Evolutionary conservation across 23 red algal species (phyloP).

Genomic region (Agarophyton chilense): DNA sequence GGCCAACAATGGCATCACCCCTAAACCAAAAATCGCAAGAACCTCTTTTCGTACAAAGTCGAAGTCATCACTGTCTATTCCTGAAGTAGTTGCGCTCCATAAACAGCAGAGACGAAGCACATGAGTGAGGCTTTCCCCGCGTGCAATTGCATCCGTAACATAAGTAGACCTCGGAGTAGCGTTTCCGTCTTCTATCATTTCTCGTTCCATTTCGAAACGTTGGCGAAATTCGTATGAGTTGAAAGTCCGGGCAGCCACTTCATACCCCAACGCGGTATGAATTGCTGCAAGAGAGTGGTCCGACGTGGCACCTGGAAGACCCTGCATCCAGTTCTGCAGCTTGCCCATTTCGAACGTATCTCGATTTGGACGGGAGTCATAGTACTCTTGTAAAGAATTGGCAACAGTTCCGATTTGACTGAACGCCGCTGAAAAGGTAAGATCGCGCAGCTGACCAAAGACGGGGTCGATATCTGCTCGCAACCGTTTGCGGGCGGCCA

Average conservation of each 20-base stretch:
- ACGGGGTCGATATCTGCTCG: conserved; percentile 55
- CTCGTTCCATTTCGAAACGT: conserved; percentile 61
- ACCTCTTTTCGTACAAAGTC: conserved; percentile 57
- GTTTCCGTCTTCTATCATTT: conserved; percentile 61
- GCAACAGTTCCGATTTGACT: conserved; percentile 50
- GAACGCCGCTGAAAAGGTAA: conserved; percentile 61
- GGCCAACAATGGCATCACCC: conserved; percentile 43
- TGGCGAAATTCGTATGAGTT: conserved; percentile 47
- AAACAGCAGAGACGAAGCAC: conserved; percentile 59
- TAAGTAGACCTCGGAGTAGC: conserved; percentile 13
- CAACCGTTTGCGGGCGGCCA: conserved; percentile 34
- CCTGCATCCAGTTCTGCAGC: conserved; percentile 59
- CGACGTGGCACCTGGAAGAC: conserved; percentile 29
- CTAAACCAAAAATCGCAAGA: conserved; percentile 46
- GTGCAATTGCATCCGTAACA: conserved; percentile 46
- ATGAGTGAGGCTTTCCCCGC: conserved; percentile 39
- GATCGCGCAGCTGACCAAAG: conserved; percentile 69
- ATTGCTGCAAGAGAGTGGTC: conserved; percentile 50
- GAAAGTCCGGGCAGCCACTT: conserved; percentile 71
- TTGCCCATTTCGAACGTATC: conserved; percentile 53
- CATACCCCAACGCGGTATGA: conserved; percentile 66
- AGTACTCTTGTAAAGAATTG: conserved; percentile 51
- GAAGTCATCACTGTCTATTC: conserved; percentile 61
- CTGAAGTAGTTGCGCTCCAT: conserved; percentile 44
- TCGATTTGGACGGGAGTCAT: conserved; percentile 56